Base-by-base conservation (phyloP, 1,139 yeast genomes). In the Sugiyamaella grinbergsii region DNA sequence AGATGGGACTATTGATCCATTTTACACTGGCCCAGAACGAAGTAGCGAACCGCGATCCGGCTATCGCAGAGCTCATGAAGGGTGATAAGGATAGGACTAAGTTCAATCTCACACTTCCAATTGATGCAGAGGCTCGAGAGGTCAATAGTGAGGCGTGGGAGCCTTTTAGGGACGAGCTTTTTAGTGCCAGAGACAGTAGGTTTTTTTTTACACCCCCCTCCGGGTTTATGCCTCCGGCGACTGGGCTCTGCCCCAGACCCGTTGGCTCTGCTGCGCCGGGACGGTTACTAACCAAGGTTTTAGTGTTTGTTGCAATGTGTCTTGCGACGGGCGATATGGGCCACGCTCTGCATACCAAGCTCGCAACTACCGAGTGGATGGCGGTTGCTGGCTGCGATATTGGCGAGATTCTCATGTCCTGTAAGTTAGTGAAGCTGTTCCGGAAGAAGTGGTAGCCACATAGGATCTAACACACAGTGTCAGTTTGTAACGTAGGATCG, bases 361-460 rank as follows among this genome's bases (percentile, higher is more conserved):
- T 82, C 54, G 77, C 84, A 20, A 80, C 88, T 55, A 82, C 86
- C 7, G 82, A 82, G 61, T 78, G 87, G 76, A 86, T 85, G 94
- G 71, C 83, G 11, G 70, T 79, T 58, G 86, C 91, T 0, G 87
- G 85, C 41, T 79, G 80, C 58, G 82, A 82, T 20, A 80, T 85
- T 0, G 82, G 83, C 31, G 85, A 83, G 58, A 71, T 83, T 37
- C 67, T 86, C 37, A 71, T 83, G 61, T 79, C 85, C 1, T 62
- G 51, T 51, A 48, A 47, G 54, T 50, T 34, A 7, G 23, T 13
- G 15, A 15, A 5, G 15, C 18, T 16, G 8, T 6, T 18, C 11
- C 15, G 40, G n/a, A 18, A 3, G 23, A 20, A 10, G 40, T 10
- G 39, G 39, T 34, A n/a, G n/a, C n/a, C n/a, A n/a, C n/a, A n/a